phyloP scores from a whole-genome alignment of 768 basidiomycete species.

The Atractiella rhizophila region DNA sequence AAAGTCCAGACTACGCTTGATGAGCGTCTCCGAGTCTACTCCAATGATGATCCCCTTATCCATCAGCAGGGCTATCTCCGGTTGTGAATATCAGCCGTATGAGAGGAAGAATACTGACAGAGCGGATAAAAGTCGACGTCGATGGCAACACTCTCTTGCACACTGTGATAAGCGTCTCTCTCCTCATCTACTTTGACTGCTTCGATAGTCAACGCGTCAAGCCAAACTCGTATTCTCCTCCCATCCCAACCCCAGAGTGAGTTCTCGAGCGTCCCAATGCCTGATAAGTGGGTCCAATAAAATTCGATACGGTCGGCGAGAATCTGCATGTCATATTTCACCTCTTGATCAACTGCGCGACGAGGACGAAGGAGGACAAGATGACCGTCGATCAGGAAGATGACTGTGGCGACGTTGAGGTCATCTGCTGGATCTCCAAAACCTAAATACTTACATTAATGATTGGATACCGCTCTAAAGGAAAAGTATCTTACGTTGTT shows the following conservation, averaged over 20 bases:
- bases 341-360: conserved; percentile 65
- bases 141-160: conserved; percentile 81
- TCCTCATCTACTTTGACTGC: conserved; percentile 26
- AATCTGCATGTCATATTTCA: conserved; percentile 90
- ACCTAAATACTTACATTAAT: conserved; percentile 28
- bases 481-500: conserved; percentile 44
- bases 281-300: conserved; percentile 92
- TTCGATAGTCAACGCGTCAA: conserved; percentile 83
- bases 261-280: conserved; percentile 79
- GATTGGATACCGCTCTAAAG: background rate
- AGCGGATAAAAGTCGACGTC: conserved; percentile 83
- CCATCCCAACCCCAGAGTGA: conserved; percentile 96
- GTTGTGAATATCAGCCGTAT: background rate
- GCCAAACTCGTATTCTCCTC: conserved; percentile 65
- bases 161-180: conserved; percentile 28
- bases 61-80: conserved; percentile 62
- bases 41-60: conserved; percentile 97
- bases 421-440: conserved; percentile 85
- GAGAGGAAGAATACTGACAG: conserved; percentile 30
- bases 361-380: conserved; percentile 68
- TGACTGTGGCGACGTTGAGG: conserved; percentile 70
- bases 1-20: conserved; percentile 52
- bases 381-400: conserved; percentile 84
- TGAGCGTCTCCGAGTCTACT: conserved; percentile 61
- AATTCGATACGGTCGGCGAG: conserved; percentile 92